Conservation (phyloP, 1,284 basidiomycete genomes). For the Rhodotorula sp. region DNA sequence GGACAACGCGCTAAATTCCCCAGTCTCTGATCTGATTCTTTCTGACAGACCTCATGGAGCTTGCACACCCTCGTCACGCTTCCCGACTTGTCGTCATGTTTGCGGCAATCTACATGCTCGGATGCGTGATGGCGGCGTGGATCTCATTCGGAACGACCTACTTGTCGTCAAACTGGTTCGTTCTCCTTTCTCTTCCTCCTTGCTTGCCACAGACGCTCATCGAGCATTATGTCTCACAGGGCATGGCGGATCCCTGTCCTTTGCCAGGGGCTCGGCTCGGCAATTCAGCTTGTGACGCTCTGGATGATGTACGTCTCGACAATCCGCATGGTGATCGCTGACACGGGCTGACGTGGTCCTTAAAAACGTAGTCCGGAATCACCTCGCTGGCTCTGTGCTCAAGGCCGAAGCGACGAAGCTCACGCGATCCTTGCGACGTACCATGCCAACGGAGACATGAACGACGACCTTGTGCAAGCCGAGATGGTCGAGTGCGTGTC, state of each 20-base stretch:
- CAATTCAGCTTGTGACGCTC: conserved; percentile 52
- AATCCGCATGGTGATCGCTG: neutral
- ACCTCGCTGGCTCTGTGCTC: conserved; percentile 80
- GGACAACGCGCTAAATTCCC: too few species aligned
- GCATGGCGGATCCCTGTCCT: conserved; percentile 55
- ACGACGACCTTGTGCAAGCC: conserved; percentile 42
- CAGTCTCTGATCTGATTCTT: too few species aligned
- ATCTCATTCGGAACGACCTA: conserved; percentile 42
- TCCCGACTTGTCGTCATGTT: conserved; percentile 44
- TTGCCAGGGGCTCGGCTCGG: conserved; percentile 54
- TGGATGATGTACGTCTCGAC: conserved; percentile 27
- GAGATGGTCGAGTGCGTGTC: conserved; percentile 47
- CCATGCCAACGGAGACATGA: conserved; percentile 42
- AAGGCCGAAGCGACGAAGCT: conserved; percentile 65
- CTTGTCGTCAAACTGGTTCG: conserved; percentile 41
- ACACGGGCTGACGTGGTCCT: too few species aligned
- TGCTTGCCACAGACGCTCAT: too few species aligned
- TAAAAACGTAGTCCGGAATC: conserved; percentile 60
- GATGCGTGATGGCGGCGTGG: conserved; percentile 41
- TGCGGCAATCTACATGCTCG: conserved; percentile 41
- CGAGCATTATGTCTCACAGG: too few species aligned
- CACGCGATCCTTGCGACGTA: conserved; percentile 55
- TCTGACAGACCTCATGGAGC: conserved; percentile 34
- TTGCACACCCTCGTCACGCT: conserved; percentile 41
- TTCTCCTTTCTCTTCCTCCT: too few species aligned